Evolutionary conservation across 352 stramenopile genomes (phyloP).

Genomic region (Phytophthora citricola): DNA sequence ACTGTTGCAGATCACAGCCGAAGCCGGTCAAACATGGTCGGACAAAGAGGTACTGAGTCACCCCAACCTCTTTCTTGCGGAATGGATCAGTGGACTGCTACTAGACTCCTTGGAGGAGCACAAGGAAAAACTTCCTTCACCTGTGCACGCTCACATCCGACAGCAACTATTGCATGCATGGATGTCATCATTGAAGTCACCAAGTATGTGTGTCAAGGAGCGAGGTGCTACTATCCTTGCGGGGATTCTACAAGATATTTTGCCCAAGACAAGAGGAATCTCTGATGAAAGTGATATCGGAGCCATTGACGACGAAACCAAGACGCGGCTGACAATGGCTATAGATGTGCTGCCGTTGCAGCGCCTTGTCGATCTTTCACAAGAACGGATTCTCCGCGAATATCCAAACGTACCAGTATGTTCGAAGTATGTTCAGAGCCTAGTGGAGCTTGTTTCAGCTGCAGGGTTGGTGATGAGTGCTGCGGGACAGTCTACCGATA

Average conservation of each 20-base stretch:
- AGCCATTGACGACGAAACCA: constrained; percentile 37
- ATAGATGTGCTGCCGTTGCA: constrained; percentile 68
- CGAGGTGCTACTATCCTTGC: constrained; percentile 80
- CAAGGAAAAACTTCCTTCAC: constrained; percentile 46
- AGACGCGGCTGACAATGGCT: constrained; percentile 38
- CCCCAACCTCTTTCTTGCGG: constrained; percentile 86
- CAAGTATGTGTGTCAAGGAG: constrained; percentile 88
- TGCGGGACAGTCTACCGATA: constrained; percentile 54
- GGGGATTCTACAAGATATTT: constrained; percentile 79
- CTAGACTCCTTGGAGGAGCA: constrained; percentile 61
- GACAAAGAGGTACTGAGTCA: constrained; percentile 85
- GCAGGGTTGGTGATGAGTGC: constrained; percentile 65
- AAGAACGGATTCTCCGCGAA: constrained; percentile 81
- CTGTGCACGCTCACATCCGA: constrained; percentile 59
- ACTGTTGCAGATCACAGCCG: constrained; percentile 74
- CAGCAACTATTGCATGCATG: constrained; percentile 82
- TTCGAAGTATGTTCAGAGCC: constrained; percentile 87
- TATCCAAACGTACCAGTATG: constrained; percentile 79
- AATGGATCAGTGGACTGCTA: constrained; percentile 85
- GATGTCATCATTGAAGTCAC: constrained; percentile 83
- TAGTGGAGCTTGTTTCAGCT: constrained; percentile 84
- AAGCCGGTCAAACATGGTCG: constrained; percentile 76
- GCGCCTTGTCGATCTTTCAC: constrained; percentile 72
- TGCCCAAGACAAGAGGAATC: constrained; percentile 48
- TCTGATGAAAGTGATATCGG: constrained; percentile 17